Evolutionary conservation across 495 filamentous ascomycete species (phyloP).

Genomic region (Staphylotrichum longicolle): DNA sequence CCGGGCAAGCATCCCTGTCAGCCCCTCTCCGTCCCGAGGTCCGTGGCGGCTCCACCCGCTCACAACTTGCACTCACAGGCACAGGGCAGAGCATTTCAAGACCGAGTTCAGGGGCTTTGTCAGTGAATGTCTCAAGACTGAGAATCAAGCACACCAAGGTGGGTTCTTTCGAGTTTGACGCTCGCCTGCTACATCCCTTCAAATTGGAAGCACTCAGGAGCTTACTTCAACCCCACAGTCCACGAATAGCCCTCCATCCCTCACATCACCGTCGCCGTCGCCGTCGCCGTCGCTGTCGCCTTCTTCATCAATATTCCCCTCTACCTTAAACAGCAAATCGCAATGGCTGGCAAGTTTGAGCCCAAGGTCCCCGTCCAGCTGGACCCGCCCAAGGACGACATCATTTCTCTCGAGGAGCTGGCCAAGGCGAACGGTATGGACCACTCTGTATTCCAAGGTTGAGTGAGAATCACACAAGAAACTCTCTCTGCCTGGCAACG

Average conservation of each 20-base stretch:
- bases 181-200: too few species aligned
- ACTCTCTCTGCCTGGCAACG: too few species aligned
- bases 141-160: too few species aligned
- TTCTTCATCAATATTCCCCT: background rate
- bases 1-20: background rate
- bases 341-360: slow-evolving; percentile 69
- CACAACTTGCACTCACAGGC: background rate
- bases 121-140: too few species aligned
- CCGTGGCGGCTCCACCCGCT: slow-evolving; percentile 8
- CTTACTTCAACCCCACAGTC: too few species aligned
- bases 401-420: slow-evolving; percentile 71
- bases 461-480: too few species aligned
- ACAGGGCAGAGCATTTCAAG: background rate
- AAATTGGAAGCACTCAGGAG: too few species aligned
- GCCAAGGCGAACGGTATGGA: slow-evolving; percentile 75
- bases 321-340: background rate
- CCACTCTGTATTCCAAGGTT: background rate
- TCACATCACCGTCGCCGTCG: too few species aligned
- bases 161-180: too few species aligned
- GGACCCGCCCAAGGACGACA: slow-evolving; percentile 82
- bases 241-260: too few species aligned
- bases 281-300: background rate
- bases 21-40: slow-evolving; percentile 24
- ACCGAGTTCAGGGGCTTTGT: background rate
- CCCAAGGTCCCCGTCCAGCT: slow-evolving; percentile 82